Percentiles rank a stretch among this genome's conserved stretches.
Evolutionary conservation across 257 asterid species (phyloP).

Genomic region (Rauvolfia tetraphylla): DNA sequence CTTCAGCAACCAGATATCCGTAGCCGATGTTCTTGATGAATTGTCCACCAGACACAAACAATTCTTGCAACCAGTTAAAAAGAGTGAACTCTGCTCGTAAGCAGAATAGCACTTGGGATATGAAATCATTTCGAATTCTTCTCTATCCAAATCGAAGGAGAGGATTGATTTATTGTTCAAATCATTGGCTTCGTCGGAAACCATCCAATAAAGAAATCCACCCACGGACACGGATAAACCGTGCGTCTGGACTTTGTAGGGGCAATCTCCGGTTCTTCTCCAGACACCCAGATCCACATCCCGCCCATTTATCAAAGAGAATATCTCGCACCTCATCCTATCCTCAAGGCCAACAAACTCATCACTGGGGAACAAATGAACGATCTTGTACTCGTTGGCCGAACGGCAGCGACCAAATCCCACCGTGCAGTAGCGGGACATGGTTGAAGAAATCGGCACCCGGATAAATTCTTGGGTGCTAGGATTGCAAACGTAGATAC

Average conservation of each 20-base stretch:
- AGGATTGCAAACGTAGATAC: slow-evolving; percentile 6
- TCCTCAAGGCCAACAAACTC: background rate
- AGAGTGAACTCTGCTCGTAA: background rate
- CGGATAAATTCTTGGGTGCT: background rate
- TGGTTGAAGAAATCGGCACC: slow-evolving; percentile 3
- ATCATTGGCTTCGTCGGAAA: slow-evolving; percentile 11
- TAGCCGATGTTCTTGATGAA: background rate
- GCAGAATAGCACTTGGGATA: background rate
- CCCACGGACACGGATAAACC: slow-evolving; percentile 6
- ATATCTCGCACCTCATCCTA: slow-evolving; percentile 3
- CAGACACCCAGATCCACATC: background rate
- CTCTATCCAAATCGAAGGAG: slow-evolving; percentile 5
- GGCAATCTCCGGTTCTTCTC: slow-evolving; percentile 9
- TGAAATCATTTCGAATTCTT: slow-evolving; percentile 2
- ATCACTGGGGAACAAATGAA: background rate
- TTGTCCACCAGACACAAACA: background rate
- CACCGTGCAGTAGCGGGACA: slow-evolving; percentile 8
- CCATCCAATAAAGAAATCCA: slow-evolving; percentile 11
- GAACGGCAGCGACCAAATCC: slow-evolving; percentile 8
- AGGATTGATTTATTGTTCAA: background rate
- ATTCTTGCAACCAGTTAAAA: slow-evolving; percentile 2
- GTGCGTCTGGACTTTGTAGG: slow-evolving; percentile 9
- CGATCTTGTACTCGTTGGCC: slow-evolving; percentile 4
- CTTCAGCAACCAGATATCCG: slow-evolving; percentile 2
- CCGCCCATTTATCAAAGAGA: background rate